phyloP scores from a whole-genome alignment of 1,284 basidiomycete genomes.

The Ganoderma sp. region DNA sequence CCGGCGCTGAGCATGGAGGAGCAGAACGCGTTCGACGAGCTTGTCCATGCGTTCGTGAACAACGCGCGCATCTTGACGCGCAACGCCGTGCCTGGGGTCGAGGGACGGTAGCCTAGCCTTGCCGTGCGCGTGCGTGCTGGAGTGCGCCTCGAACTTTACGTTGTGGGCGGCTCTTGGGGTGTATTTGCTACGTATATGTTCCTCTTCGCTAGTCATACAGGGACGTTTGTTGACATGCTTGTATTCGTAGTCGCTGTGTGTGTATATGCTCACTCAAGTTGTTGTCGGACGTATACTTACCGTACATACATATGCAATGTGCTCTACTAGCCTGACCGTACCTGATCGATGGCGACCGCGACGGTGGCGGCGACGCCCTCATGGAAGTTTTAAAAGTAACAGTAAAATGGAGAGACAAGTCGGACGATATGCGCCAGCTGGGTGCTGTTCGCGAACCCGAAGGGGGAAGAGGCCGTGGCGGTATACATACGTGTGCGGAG shows the following conservation, averaged over 20 bases:
- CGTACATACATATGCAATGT: not conserved
- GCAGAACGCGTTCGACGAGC: slow-evolving; percentile 76
- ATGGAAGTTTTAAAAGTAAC: too few relatives aligned
- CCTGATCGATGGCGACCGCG: not conserved
- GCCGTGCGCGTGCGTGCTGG: not conserved
- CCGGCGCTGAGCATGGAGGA: slow-evolving; percentile 62
- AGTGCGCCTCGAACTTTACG: too few relatives aligned
- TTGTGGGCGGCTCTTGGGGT: not conserved
- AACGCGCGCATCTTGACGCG: slow-evolving; percentile 76
- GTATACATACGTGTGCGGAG: too few relatives aligned
- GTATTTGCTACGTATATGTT: not conserved
- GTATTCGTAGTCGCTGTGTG: slow-evolving; percentile 10
- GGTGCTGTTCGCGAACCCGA: too few relatives aligned
- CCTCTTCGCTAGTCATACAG: not conserved
- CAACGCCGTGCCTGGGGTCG: slow-evolving; percentile 52
- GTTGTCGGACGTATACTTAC: not conserved
- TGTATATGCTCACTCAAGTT: not conserved
- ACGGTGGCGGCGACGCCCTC: too few relatives aligned
- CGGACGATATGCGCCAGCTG: too few relatives aligned
- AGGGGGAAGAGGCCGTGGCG: too few relatives aligned
- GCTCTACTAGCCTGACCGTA: not conserved
- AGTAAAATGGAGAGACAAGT: too few relatives aligned
- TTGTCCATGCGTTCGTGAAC: slow-evolving; percentile 83
- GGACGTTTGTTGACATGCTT: not conserved
- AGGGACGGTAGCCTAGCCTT: slow-evolving; percentile 43